Conservation (phyloP, 2,329 filamentous ascomycete species). For the Colletotrichum australisinense region DNA sequence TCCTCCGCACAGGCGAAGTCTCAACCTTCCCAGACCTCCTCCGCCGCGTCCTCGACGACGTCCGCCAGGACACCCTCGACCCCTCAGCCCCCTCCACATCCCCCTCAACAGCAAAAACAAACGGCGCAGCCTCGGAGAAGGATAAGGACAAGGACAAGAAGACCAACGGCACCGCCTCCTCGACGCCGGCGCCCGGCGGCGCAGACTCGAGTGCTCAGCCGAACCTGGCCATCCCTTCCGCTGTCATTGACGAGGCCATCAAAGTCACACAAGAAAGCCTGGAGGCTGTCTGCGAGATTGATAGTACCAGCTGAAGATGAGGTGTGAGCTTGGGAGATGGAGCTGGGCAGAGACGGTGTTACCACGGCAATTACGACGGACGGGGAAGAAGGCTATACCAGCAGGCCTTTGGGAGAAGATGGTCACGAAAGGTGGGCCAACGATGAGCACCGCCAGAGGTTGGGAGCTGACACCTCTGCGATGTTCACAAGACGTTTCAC, state of each 20-base stretch:
- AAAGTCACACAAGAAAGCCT: constrained; percentile 69
- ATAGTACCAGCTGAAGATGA: constrained; percentile 29
- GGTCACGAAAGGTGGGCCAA: not conserved
- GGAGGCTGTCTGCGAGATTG: constrained; percentile 59
- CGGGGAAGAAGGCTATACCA: not conserved
- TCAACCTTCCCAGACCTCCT: constrained; percentile 72
- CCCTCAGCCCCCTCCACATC: constrained; percentile 44
- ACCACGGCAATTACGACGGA: too few species aligned
- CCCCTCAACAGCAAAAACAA: constrained; percentile 40
- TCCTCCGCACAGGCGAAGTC: constrained; percentile 70
- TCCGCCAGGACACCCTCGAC: constrained; percentile 61
- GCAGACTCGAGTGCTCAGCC: constrained; percentile 39
- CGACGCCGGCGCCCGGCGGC: constrained; percentile 17
- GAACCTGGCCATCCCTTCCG: constrained; percentile 66
- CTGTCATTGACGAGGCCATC: constrained; percentile 72
- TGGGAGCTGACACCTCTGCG: not conserved
- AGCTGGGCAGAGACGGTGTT: not conserved
- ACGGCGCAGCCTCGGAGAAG: constrained; percentile 38
- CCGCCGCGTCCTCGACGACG: constrained; percentile 70
- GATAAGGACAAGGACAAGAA: constrained; percentile 28
- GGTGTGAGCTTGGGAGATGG: not conserved
- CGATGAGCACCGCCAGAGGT: not conserved
- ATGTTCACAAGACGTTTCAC: not conserved
- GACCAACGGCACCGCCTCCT: constrained; percentile 27
- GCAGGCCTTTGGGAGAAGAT: not conserved